These are phyloP conservation scores for Phytophthora pseudosyringae DNA, from an alignment of 352 stramenopile species.

Conservation along the genomic window DNA sequence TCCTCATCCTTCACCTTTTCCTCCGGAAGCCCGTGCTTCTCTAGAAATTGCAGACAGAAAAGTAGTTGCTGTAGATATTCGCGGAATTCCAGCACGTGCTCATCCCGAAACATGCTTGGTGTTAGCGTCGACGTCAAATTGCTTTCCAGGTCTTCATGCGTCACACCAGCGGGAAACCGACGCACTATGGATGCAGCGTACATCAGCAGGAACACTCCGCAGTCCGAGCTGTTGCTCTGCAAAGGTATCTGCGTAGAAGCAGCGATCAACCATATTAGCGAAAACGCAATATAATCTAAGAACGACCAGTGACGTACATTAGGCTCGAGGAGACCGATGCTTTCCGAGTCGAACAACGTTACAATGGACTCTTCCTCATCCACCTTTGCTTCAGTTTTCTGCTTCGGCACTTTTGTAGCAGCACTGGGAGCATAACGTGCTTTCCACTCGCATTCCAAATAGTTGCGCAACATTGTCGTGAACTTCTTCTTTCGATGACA, in stretches of 20 bases:
- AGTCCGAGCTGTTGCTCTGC: slow-evolving; percentile 95
- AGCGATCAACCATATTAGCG: not conserved
- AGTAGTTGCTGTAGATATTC: slow-evolving; percentile 83
- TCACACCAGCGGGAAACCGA: slow-evolving; percentile 62
- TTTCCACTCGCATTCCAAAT: slow-evolving; percentile 87
- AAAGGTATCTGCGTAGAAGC: slow-evolving; percentile 78
- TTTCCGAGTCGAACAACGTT: slow-evolving; percentile 59
- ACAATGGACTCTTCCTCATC: slow-evolving; percentile 36
- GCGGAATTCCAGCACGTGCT: slow-evolving; percentile 76
- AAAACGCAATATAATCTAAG: not conserved
- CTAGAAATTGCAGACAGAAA: slow-evolving; percentile 69
- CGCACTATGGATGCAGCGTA: slow-evolving; percentile 74
- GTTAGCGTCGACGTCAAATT: slow-evolving; percentile 56
- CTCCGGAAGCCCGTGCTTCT: slow-evolving; percentile 55
- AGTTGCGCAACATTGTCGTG: slow-evolving; percentile 79
- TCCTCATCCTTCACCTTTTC: slow-evolving; percentile 58
- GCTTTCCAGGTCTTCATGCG: slow-evolving; percentile 56
- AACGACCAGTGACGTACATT: slow-evolving; percentile 59
- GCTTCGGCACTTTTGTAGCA: slow-evolving; percentile 4
- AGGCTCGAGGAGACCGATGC: slow-evolving; percentile 67
- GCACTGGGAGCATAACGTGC: slow-evolving; percentile 33
- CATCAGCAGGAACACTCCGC: slow-evolving; percentile 87
- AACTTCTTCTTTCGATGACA: slow-evolving; percentile 93
- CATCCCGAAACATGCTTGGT: slow-evolving; percentile 65
- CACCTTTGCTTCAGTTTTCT: not conserved